Base-by-base conservation (phyloP, 352 stramenopile species). In the Pythium sukuiense region DNA sequence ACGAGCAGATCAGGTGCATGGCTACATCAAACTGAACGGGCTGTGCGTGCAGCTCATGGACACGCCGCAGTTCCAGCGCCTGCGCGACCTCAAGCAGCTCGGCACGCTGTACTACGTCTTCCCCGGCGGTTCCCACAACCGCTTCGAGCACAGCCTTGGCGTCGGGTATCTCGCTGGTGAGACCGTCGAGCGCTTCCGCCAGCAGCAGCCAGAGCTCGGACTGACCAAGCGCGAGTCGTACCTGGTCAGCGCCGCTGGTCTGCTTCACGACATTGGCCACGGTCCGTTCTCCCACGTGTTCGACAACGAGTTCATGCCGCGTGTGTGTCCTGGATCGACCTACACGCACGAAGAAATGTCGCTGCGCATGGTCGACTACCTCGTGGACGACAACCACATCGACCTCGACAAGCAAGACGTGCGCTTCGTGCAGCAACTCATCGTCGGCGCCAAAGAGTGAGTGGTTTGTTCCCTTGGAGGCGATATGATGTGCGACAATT, bases 261-360 rank as follows among this genome's bases (percentile, higher is more conserved):
- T 97, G 37, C 77, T 90, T 49, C 90, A 97, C 50, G 88, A 97
- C 59, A 68, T 97, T 29, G 93, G 97, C 3, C 97, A 99, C 71
- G 97, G 97, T 1, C 95, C 96, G 2, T 99, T 97, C 73, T 97
- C 84, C 24, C 97, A 99, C 72, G 78, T 98, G 6, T 99, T 97
- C 72, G 97, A 99, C 72, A 79, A 86, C 50, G 77, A 91, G 56
- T 97, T 98, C 65, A 92, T 97, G 72, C 78, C 76, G 20, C 73
- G 69, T n/a, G 78, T 89, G 26, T 62, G 71, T 14, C 69, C 79
- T 41, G 59, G 39, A 33, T 63, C 18, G 54, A 49, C 13, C 12
- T 97, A 93, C 70, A 72, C 80, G 54, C 89, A 97, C 69, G 89
- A 96, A 64, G 76, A 92, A 46, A 93, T 93, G 78, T 95, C 83